Percentiles rank a stretch among this genome's conserved stretches.
phyloP scores from a whole-genome alignment of 768 basidiomycete genomes.

The Hemileccinum rubropunctum region DNA sequence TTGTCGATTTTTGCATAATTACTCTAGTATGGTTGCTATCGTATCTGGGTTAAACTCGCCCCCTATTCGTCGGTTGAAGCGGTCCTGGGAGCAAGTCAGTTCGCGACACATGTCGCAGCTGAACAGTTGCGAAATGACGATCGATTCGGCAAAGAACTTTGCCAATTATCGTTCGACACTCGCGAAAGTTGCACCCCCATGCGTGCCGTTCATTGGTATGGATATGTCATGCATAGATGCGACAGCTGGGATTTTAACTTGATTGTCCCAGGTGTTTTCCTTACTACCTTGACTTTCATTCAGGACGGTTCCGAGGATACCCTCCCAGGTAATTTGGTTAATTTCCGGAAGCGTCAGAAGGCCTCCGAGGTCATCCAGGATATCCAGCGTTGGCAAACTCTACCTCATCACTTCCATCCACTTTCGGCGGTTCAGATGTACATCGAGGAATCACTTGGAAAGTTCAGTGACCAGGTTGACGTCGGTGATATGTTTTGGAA shows the following conservation, averaged over 20 bases:
- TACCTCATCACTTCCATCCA: constrained; percentile 79
- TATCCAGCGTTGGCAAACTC: constrained; percentile 94
- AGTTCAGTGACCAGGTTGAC: constrained; percentile 64
- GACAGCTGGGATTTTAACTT: constrained; percentile 1
- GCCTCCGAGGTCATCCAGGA: constrained; percentile 96
- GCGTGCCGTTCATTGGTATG: constrained; percentile 95
- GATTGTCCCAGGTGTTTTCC: constrained; percentile 72
- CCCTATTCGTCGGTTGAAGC: constrained; percentile 86
- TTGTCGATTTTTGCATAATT: constrained; percentile 87
- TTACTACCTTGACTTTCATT: constrained; percentile 96
- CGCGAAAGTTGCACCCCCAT: constrained; percentile 82
- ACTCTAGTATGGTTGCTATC: constrained; percentile 95
- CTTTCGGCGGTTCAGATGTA: constrained; percentile 68
- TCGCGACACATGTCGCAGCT: constrained; percentile 72
- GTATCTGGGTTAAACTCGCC: constrained; percentile 93
- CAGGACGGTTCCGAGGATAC: constrained; percentile 94
- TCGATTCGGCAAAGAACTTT: constrained; percentile 94
- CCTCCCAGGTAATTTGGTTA: constrained; percentile 75
- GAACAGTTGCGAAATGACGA: constrained; percentile 79
- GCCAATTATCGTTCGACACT: constrained; percentile 85
- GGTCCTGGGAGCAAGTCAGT: constrained; percentile 90
- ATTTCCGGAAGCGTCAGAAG: constrained; percentile 94
- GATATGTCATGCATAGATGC: neutral
- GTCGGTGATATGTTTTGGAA: constrained; percentile 81
- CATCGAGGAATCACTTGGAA: constrained; percentile 75